Evolutionary conservation across 331 rosid genomes (phyloP).

Genomic region (Prunus yedoensis): DNA sequence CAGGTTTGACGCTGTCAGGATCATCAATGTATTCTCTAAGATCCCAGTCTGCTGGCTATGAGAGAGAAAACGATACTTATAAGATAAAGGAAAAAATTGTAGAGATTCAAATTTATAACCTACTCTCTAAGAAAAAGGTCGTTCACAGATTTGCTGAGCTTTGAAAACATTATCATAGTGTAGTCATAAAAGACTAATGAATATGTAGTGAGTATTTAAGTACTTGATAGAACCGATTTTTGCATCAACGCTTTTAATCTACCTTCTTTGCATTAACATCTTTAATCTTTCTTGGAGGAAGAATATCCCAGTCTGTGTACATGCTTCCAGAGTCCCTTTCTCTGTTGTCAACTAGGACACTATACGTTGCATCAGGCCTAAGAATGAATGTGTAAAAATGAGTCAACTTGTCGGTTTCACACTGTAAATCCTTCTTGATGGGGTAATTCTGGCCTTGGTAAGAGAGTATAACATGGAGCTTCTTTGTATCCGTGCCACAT

Average conservation of each 20-base stretch:
- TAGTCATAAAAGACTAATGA: background rate
- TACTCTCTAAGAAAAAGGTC: background rate
- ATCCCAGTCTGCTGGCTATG: slow-evolving; percentile 84
- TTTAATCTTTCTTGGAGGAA: slow-evolving; percentile 75
- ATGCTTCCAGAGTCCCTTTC: slow-evolving; percentile 87
- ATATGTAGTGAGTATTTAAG: too few species aligned
- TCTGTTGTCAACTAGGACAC: slow-evolving; percentile 71
- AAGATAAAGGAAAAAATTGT: slow-evolving; percentile 5
- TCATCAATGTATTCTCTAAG: slow-evolving; percentile 71
- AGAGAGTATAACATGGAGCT: slow-evolving; percentile 74
- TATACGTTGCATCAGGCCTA: slow-evolving; percentile 75
- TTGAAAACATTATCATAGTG: background rate
- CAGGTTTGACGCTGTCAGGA: slow-evolving; percentile 58
- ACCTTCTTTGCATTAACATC: slow-evolving; percentile 73
- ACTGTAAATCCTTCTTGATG: slow-evolving; percentile 72
- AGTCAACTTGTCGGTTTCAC: slow-evolving; percentile 82
- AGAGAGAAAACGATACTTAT: slow-evolving; percentile 16
- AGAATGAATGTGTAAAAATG: slow-evolving; percentile 88
- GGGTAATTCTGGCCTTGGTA: slow-evolving; percentile 93
- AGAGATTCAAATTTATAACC: background rate
- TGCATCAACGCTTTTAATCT: slow-evolving; percentile 51
- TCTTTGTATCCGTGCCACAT: slow-evolving; percentile 83
- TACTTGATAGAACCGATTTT: slow-evolving; percentile 37
- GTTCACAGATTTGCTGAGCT: background rate
- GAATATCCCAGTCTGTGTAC: slow-evolving; percentile 87